Conservation (phyloP, 805 yeast genomes). For the Starmerella stigmatis region DNA sequence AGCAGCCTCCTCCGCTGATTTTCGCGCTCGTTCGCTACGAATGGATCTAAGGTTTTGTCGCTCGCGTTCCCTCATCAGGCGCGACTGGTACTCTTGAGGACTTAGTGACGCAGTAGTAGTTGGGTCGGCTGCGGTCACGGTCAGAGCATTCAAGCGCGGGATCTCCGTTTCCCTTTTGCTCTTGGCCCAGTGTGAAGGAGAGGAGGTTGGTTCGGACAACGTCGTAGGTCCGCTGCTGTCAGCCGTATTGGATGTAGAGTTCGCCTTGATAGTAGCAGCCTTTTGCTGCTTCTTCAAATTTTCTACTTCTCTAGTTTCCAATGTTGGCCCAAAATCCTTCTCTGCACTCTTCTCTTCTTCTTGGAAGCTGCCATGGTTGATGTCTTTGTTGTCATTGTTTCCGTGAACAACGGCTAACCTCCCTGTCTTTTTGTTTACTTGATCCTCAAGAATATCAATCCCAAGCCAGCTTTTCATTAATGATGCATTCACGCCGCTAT, state of each 20-base stretch:
- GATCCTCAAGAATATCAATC: not conserved
- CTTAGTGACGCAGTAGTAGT: conserved; percentile 17
- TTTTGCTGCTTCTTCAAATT: too few relatives aligned
- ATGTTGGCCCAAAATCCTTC: too few relatives aligned
- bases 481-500: not conserved
- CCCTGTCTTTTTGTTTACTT: not conserved
- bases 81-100: conserved; percentile 18
- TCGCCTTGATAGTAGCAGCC: too few relatives aligned
- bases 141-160: conserved; percentile 9
- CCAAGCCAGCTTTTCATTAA: conserved; percentile 1
- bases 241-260: too few relatives aligned
- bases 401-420: not conserved
- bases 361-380: not conserved
- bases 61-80: conserved; percentile 12
- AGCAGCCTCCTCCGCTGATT: conserved; percentile 4
- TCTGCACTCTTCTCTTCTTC: not conserved
- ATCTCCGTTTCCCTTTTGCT: not conserved
- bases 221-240: too few relatives aligned
- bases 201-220: too few relatives aligned
- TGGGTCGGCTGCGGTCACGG: conserved; percentile 18
- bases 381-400: not conserved
- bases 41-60: conserved; percentile 19
- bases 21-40: conserved; percentile 16
- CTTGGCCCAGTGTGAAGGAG: too few relatives aligned
- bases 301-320: too few relatives aligned